Base-by-base conservation (phyloP, 441 rosid species). In the Rhodomyrtus psidioides region DNA sequence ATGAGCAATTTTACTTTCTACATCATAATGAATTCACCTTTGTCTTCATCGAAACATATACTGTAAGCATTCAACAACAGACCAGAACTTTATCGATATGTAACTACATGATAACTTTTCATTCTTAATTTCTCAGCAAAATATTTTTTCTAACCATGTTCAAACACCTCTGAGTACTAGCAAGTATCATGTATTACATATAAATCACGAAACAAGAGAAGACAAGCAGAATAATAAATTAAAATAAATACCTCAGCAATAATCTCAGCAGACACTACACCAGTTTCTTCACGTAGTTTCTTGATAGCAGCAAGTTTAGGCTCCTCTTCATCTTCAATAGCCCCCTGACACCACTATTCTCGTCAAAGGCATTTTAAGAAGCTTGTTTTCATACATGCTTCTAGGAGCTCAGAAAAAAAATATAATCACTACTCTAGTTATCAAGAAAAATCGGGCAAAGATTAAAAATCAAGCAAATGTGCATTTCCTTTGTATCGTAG, bases 281-380 rank as follows among this genome's bases (percentile, higher is more conserved):
- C 98, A n/a, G 99, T 97, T 89, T 97, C 99, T 92, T 95, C 96
- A 86, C 88, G 93, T 82, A 97, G 83, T 91, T 94, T 97, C 92
- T 97, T 95, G 83, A 93, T 91, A 62, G 98, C 99, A 83, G 99
- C 98, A 83, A 93, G 83, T 82, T 91, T 93, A 44, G 99, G 99
- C 65, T 97, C 98, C 88, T 97, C 99, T 3, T 92, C 95, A 86
- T 95, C 99, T 90, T 97, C 99, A 82, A 97, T 94, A 39, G 97
- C 96, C 53, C 99, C 99, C 99, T 97, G 87, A 84, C 84, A 88
- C 49, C 99, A 98, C 98, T 97, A 85, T 82, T 86, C 87, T 51
- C 26, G 21, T 4, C 60, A 87, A 83, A 82, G 84, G 44, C 60
- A 82, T 4, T 82, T 82, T 34, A 82, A 53, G 83, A 65, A 65